Base-by-base conservation (phyloP, 208 protist genomes). In the Acanthamoeba healyi region DNA sequence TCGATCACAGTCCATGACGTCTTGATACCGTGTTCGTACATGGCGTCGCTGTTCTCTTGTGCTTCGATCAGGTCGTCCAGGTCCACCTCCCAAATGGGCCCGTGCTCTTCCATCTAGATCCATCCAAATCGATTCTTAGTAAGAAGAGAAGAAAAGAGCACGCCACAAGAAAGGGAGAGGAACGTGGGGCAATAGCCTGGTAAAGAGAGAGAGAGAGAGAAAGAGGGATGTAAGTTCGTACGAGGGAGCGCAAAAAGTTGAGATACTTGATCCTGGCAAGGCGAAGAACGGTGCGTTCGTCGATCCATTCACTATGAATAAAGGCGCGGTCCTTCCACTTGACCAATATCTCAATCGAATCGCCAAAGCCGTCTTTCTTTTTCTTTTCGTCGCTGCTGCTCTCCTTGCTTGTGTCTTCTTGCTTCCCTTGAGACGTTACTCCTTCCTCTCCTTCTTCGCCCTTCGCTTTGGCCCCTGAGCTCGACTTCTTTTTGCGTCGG, bases 281-380 rank as follows among this genome's bases (percentile, higher is more conserved):
- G 22, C 77, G 38, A 12, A 86, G 32, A 19, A 86, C 32, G 26
- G 77, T 86, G 46, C 44, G 77, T 40, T 94, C 92, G 29, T 36
- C 17, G 34, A 94, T 32, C 92, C 92, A 94, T 51, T 44, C 38
- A 29, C 81, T 49, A 44, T 94, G 92, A 29, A 87, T n/a, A 22
- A 56, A 90, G 26, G 92, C 40, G 4, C 44, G 40, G 12, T 74
- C 92, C 81, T 94, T 94, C 92, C 92, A 94, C 29, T 94, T 94
- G 70, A 94, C 81, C n/a, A 90, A 34, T 22, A 90, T 70, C 44
- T 94, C 92, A 12, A 81, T 94, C 4, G 32, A 19, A 17, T 94
- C 90, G 15, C 56, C 67, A 24, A 94, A 94, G 3, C 67, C 61
- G 10, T 34, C 51, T 29, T 94, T 84, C 46, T 65, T 94, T 15